Conservation (phyloP, 139 green algal genomes). For the Mesotaenium endlicherianum region DNA sequence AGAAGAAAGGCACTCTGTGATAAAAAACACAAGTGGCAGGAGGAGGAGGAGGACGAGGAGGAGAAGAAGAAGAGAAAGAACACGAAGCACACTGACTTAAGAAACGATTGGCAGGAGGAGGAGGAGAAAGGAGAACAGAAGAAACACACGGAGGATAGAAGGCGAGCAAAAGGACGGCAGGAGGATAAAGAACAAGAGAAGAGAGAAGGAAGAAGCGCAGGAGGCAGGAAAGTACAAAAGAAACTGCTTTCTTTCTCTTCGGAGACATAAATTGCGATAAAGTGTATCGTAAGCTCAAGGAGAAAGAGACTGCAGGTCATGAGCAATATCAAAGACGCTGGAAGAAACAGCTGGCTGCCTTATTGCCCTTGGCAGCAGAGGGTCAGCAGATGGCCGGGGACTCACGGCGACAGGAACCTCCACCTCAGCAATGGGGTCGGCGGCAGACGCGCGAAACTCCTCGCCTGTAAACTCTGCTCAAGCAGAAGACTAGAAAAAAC, state of each 20-base stretch:
- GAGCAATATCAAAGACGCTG: no score
- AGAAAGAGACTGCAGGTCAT: no score
- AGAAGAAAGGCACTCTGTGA: no score
- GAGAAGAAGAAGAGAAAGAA: background rate
- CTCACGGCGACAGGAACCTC: constrained; percentile 1
- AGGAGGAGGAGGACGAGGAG: background rate
- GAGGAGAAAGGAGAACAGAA: background rate
- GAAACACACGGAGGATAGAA: background rate
- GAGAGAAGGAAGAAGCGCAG: background rate
- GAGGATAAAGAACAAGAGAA: background rate
- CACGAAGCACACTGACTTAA: background rate
- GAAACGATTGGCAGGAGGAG: background rate
- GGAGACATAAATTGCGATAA: no score
- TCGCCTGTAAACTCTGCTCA: constrained; percentile 1
- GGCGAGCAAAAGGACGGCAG: background rate
- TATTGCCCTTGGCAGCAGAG: no score
- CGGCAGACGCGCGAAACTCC: background rate
- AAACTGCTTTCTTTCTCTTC: no score
- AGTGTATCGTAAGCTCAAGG: no score
- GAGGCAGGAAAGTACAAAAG: background rate
- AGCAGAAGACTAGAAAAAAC: no score
- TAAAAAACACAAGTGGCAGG: background rate
- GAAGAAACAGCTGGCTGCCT: no score
- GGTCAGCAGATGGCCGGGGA: no score
- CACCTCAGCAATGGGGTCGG: constrained; percentile 2